Evolutionary conservation across 2,329 filamentous ascomycete species (phyloP).

Genomic region (Calonectria pseudoturangicola): DNA sequence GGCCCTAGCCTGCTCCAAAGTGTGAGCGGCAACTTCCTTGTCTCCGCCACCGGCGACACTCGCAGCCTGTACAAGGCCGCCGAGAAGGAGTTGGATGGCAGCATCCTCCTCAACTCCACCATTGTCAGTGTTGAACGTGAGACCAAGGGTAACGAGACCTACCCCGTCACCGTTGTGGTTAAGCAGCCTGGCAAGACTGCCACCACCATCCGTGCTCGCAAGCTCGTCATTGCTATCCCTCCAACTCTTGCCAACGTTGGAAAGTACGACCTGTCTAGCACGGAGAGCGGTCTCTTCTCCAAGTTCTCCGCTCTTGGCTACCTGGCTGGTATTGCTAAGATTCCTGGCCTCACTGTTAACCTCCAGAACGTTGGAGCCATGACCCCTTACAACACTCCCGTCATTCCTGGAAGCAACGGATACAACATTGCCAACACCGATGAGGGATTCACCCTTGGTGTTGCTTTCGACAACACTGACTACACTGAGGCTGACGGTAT

Average conservation of each 20-base stretch:
- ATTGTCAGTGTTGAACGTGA: slow-evolving; percentile 36
- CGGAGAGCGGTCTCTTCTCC: slow-evolving; percentile 52
- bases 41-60: slow-evolving; percentile 39
- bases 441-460: slow-evolving; percentile 7
- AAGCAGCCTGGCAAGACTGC: slow-evolving; percentile 39
- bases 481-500: slow-evolving; percentile 1
- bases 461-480: slow-evolving; percentile 5
- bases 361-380: slow-evolving; percentile 39
- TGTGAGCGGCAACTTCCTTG: slow-evolving; percentile 31
- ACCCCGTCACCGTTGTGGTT: slow-evolving; percentile 33
- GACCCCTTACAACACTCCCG: slow-evolving; percentile 34
- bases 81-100: not conserved
- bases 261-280: slow-evolving; percentile 52
- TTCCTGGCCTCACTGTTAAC: slow-evolving; percentile 39
- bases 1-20: slow-evolving; percentile 42
- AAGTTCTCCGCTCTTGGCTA: slow-evolving; percentile 51
- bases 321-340: slow-evolving; percentile 50
- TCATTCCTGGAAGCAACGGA: slow-evolving; percentile 26
- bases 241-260: slow-evolving; percentile 51
- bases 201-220: slow-evolving; percentile 48
- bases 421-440: not conserved
- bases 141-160: not conserved
- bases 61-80: slow-evolving; percentile 43
- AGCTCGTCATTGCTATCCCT: slow-evolving; percentile 55
- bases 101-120: slow-evolving; percentile 37